Base-by-base conservation (phyloP, 2,329 filamentous ascomycete genomes). In the Pezicula radicicola region DNA sequence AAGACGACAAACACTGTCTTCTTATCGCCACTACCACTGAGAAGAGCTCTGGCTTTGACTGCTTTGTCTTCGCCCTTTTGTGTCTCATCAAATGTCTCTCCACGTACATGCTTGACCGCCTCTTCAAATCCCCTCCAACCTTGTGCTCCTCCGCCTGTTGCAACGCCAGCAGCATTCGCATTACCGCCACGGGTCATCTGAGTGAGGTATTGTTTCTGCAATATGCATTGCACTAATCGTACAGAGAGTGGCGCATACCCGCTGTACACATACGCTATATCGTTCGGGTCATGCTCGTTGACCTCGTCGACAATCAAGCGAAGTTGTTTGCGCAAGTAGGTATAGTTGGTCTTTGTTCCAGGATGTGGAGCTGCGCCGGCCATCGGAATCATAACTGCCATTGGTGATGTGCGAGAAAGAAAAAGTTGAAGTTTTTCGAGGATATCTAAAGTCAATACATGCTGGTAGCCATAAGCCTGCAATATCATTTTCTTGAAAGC, bases 1-100 rank as follows among this genome's bases (percentile, higher is more conserved):
- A 97, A 97, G 61, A 97, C 96, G n/a, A 99, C 86, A 65, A 97
- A 89, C 1, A 96, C 87, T 0, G 89, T 93, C 75, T 96, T 96
- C 68, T 85, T 85, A 47, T 83, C 83, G 15, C 81, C 81, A 46
- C 77, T 84, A 0, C 91, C 90, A 44, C 90, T 89, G 37, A 99
- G 75, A 25, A 95, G 81, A 54, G 90, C 87, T 51, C 91, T 80
- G 15, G 93, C 93, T 63, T 93, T 92, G 30, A 93, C 85, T 1
- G 92, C 91, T 68, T 94, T 96, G 65, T 97, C 92, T 64, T 96
- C 90, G 2, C 92, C 92, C 63, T 90, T 93, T 66, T 99, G 94
- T 40, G 88, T 78, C 63, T 96, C 88, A 65, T 96, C 95, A 65
- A 99, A 96, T 0, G 91, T 96, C 57, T 88, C 84, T 4, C 94